Percentiles rank a stretch among this genome's conserved stretches.
Conservation (phyloP, 106 monocot species). For the Acanthochlamys bracteata region DNA sequence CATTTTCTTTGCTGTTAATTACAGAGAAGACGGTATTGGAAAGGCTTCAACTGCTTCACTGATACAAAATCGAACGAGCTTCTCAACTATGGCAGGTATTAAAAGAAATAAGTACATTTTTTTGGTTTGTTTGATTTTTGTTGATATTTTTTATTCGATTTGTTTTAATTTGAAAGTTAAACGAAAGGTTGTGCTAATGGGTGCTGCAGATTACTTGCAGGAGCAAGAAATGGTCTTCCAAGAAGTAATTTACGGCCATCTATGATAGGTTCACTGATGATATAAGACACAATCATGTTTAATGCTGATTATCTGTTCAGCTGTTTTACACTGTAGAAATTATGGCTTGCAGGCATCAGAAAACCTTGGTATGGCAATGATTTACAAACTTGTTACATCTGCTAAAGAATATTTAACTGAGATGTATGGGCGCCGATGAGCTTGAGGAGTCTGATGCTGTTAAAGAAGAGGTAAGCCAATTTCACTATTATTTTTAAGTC, state of each 20-base stretch:
- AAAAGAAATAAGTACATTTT: too few relatives aligned
- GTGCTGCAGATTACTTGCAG: constrained; percentile 39
- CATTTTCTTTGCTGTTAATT: too few relatives aligned
- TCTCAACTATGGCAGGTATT: too few relatives aligned
- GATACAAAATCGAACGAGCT: too few relatives aligned
- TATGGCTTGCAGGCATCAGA: constrained; percentile 50
- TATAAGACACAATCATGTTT: too few relatives aligned
- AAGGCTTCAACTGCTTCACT: too few relatives aligned
- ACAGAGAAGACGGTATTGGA: too few relatives aligned
- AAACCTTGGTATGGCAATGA: constrained; percentile 99
- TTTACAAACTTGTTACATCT: constrained; percentile 90
- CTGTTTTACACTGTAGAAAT: neutral
- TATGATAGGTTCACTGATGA: too few relatives aligned
- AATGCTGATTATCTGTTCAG: neutral
- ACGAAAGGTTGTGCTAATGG: neutral
- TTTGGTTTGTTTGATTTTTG: too few relatives aligned
- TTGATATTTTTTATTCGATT: too few relatives aligned
- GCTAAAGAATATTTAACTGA: constrained; percentile 91
- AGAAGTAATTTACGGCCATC: too few relatives aligned
- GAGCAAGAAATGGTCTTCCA: constrained; percentile 66
- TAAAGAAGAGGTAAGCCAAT: constrained; percentile 69
- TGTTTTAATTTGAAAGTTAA: too few relatives aligned
- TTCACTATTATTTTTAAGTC: neutral
- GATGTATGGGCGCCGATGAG: constrained; percentile 56
- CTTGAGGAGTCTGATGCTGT: constrained; percentile 37